Base-by-base conservation (phyloP, 352 stramenopile species). In the Thraustochytrium striatum region DNA sequence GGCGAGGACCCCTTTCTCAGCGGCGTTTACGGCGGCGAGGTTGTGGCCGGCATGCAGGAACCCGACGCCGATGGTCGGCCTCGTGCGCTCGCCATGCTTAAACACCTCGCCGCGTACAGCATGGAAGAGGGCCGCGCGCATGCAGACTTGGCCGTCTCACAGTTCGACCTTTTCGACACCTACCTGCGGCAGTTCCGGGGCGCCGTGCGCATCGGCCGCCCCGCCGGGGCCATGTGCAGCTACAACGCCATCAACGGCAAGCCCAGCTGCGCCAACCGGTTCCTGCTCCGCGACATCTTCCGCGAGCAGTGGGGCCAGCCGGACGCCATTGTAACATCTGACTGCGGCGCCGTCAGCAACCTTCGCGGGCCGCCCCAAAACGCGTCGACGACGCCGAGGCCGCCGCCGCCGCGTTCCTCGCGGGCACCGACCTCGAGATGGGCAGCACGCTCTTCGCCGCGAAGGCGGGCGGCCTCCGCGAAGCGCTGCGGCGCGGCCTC, bases 1-100 rank as follows among this genome's bases (percentile, higher is more conserved):
- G 36, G 79, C 19, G 81, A 84, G 53, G 81, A 84, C 28, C 81
- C 81, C 7, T 85, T 84, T 30, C 69, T 84, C 41, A 73, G 25
- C 19, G 81, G 81, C 36, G 33, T 16, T 3, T 72, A 82, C 8
- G 81, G 79, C 50, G 57, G n/a, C 25, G 57, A 79, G 7, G 44
- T 70, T n/a, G 39, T 84, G 0, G 21, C 61, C 11, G 81, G 79
- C 16, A 39, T 84, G 80, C 81, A 84, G 43, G 68, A 82, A 57
- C 33, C 33, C 1, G 72, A 82, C 43, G 69, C 28, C 53, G 28
- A 44, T 21, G 69, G 78, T n/a, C 39, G 53, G 5, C 57, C 50
- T 8, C 53, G 53, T 28, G 58, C 61, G 32, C 32, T 82, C 21
- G 68, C 52, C 39, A 72, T 62, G 13, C 44, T 82, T 25, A 82